Evolutionary conservation across 208 protist genomes (phyloP).

Genomic region (Phytomonas sp.): DNA sequence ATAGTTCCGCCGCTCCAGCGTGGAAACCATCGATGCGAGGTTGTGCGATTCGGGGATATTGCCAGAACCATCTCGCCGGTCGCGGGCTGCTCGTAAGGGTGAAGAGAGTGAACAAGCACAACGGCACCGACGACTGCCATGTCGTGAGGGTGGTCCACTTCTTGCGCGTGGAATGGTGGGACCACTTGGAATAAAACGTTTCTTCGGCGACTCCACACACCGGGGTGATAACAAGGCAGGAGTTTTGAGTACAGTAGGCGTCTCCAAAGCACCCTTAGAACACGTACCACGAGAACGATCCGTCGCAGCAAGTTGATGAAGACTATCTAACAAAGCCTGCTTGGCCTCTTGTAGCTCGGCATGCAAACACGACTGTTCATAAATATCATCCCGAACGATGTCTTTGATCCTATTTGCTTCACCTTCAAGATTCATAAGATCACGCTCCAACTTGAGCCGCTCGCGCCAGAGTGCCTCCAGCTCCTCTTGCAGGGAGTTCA

Average conservation of each 20-base stretch:
- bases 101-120: not conserved
- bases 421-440: conserved; percentile 16
- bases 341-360: conserved; percentile 7
- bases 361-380: conserved; percentile 20
- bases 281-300: not conserved
- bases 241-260: not conserved
- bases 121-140: not conserved
- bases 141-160: not conserved
- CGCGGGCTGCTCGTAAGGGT: not conserved
- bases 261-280: not conserved
- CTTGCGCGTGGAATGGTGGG: not conserved
- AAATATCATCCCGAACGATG: conserved; percentile 15
- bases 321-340: not conserved
- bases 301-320: not conserved
- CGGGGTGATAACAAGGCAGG: not conserved
- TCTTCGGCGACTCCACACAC: not conserved
- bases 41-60: conserved; percentile 38
- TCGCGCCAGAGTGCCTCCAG: conserved; percentile 23
- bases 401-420: conserved; percentile 7
- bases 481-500: conserved; percentile 16
- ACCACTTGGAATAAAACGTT: not conserved
- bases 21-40: conserved; percentile 55
- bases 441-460: conserved; percentile 19
- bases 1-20: conserved; percentile 64
- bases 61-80: conserved; percentile 6